Evolutionary conservation across 371 early-diverging fungal genomes (phyloP), one percentile per base, ranked within the genome.

Genomic region (Umbelopsis sp.): DNA sequence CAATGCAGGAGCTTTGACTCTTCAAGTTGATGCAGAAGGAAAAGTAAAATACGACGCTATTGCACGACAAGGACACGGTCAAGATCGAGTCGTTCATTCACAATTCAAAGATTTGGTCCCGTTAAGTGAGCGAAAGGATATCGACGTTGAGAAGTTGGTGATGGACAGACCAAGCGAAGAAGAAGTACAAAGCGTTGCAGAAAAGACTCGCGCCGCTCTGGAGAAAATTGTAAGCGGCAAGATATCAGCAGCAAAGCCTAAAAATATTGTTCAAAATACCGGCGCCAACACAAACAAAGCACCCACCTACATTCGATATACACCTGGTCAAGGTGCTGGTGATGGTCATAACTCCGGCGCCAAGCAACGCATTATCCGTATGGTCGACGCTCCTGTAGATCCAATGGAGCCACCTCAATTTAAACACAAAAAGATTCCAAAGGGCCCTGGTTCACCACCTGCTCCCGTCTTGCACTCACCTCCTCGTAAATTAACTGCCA

Each of bases 391-490:
- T 69, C 98, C 96, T 20, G 86, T 90, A 4, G 99, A 99, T 75
- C 99, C 99, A 18, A 87, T 99, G 89, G 97, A 94, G 68, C 99
- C 99, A 50, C 93, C 98, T 18, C 90, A 88, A 69, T 94, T 95
- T 78, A 89, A 92, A 70, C 93, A 92, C 75, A 97, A 96, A 77
- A 96, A 96, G 76, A 87, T 96, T 12, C 96, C 97, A 37, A 84
- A 91, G 12, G 91, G 87, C 10, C 94, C 97, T 14, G 93, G 94
- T 10, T 95, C 96, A 10, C 97, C 97, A 16, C 98, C 98, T 4
- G 93, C 97, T 25, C 98, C 99, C 4, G 97, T 98, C 14, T 84
- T 99, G 85, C 98, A 97, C 73, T 97, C 97, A 29, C 99, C 99
- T 48, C 96, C 98, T 20, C 92, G 97, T 38, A 97, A 95, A 77